Base-by-base conservation (phyloP, 345 rosid species). In the Trapa bicornis region DNA sequence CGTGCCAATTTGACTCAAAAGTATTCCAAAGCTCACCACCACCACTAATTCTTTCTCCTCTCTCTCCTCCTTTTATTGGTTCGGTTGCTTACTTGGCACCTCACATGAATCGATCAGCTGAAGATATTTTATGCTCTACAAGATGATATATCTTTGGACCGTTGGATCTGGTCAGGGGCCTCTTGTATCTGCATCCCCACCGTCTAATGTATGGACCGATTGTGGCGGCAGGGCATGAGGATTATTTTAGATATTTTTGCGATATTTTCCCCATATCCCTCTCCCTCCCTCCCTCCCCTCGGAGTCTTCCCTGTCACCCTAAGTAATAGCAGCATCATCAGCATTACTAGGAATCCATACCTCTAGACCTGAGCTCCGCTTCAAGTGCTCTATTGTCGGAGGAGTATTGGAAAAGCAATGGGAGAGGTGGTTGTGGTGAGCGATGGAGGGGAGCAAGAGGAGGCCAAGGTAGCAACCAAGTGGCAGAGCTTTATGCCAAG, bases 401-500 rank as follows among this genome's bases (percentile, higher is more conserved):
- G 43, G 53, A 47, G 4, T 37, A 41, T 1, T 3, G 7, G 43
- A 8, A 12, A 41, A 64, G 54, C 50, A 32, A 80, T 77, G 87
- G 80, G 74, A 65, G 84, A 80, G 64, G 74, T n/a, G 5, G 50
- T 70, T 22, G 72, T 74, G 71, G 67, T 73, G 64, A 79, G 75
- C 37, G 76, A 81, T 56, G 78, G 74, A 65, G 60, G 65, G 68
- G 64, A 67, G 65, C 38, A 35, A 29, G 78, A 41, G 43, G 43
- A 8, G 43, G 43, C 43, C 74, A 68, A 13, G 66, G 69, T n/a
- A 70, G 53, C 14, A 70, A 74, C 79, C 64, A 82, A 74, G 74
- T 83, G 95, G 96, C 92, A 85, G 78, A 82, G 70, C 71, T 83
- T 91, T 71, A 78, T 91, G 53, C 93, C 92, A 0, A 83, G 67